Percentiles rank a stretch among this genome's conserved stretches.
phyloP scores from a whole-genome alignment of 441 rosid genomes.

The Pelargonium cotyledonis region DNA sequence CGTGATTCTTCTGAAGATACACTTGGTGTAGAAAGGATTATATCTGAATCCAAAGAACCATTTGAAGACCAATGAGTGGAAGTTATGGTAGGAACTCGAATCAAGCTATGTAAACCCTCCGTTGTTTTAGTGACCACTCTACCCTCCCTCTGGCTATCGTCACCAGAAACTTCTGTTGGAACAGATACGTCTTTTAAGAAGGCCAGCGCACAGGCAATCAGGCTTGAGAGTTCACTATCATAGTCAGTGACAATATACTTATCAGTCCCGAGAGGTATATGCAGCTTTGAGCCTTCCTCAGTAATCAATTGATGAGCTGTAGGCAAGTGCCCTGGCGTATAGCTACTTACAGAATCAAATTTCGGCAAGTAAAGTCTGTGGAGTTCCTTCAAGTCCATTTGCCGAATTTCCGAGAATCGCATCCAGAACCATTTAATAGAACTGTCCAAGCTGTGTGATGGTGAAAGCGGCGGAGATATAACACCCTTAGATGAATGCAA shows the following conservation, averaged over 20 bases:
- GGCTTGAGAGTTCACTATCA: conserved; percentile 88
- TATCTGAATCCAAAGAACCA: conserved; percentile 55
- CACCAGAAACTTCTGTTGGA: conserved; percentile 25
- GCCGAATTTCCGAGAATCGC: conserved; percentile 62
- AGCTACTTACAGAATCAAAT: conserved; percentile 39
- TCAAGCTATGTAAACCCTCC: conserved; percentile 28
- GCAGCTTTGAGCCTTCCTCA: conserved; percentile 78
- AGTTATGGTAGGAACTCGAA: conserved; percentile 35
- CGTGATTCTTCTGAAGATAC: conserved; percentile 49
- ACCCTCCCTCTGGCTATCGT: conserved; percentile 31
- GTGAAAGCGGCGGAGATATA: conserved; percentile 28
- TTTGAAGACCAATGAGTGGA: conserved; percentile 50
- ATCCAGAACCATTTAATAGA: conserved; percentile 75
- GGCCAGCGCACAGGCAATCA: conserved; percentile 84
- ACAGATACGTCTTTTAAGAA: conserved; percentile 38
- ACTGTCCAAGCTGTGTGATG: conserved; percentile 36
- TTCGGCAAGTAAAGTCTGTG: conserved; percentile 52
- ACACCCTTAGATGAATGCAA: conserved; percentile 22
- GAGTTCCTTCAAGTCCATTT: conserved; percentile 47
- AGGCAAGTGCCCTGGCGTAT: conserved; percentile 35
- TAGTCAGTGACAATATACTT: conserved; percentile 62
- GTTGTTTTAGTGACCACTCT: conserved; percentile 21
- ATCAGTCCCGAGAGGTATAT: conserved; percentile 55
- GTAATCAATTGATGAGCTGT: conserved; percentile 45
- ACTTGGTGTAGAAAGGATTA: conserved; percentile 31